A percentile compares a stretch with the other conserved stretches of the same genome.
Conservation (phyloP, 192 early-diverging fungal genomes). For the Haplosporangium gracile region DNA sequence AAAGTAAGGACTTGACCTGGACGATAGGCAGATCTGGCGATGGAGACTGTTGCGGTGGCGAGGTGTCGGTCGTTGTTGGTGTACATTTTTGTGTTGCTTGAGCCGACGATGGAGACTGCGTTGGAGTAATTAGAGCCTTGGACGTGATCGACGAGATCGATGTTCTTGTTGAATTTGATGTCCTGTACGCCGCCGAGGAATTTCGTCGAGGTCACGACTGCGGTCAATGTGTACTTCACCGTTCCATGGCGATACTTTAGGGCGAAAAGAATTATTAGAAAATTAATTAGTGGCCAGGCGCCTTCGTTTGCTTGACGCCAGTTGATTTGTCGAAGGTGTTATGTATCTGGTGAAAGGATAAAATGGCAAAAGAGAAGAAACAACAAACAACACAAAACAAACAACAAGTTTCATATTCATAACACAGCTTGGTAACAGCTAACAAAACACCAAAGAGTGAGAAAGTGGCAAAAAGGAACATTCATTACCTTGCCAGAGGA, state of each 20-base stretch:
- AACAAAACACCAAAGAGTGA: not conserved
- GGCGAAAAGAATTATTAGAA: not conserved
- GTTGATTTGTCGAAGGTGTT: not conserved
- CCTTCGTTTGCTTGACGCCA: not conserved
- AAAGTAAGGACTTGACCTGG: constrained; percentile 18
- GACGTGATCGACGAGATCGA: constrained; percentile 31
- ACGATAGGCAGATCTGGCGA: constrained; percentile 24
- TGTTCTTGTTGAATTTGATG: constrained; percentile 4
- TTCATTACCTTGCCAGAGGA: constrained; percentile 35
- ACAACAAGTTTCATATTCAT: not conserved
- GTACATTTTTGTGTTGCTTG: constrained; percentile 21
- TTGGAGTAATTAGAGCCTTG: constrained; percentile 21
- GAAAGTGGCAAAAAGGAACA: not conserved
- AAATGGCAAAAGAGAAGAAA: not conserved
- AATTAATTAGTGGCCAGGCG: not conserved
- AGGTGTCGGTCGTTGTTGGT: constrained; percentile 33
- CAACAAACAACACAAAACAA: not conserved
- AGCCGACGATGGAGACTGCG: constrained; percentile 17
- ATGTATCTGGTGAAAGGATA: not conserved
- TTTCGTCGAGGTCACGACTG: not conserved
- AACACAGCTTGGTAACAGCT: not conserved
- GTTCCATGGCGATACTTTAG: constrained; percentile 46
- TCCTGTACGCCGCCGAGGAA: constrained; percentile 46
- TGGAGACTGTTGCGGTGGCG: constrained; percentile 21
- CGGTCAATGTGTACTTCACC: constrained; percentile 36